A percentile compares a stretch with the other conserved stretches of the same genome.
These are phyloP conservation scores for Cryphonectria radicalis DNA, from an alignment of 2,329 filamentous ascomycete species.

Conservation along the genomic window DNA sequence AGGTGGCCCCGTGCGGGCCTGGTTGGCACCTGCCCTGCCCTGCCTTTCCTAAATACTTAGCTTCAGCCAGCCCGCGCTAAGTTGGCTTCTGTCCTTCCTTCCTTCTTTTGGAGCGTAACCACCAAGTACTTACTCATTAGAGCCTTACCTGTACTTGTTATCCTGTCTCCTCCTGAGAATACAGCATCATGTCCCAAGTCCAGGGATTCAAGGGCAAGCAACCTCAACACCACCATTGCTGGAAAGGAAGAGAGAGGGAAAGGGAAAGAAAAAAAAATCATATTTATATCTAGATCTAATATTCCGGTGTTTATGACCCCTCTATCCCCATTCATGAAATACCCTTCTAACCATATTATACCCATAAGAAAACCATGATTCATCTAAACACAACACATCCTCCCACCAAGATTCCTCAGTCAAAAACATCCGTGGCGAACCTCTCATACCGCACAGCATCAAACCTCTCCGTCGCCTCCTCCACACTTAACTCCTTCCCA, in stretches of 20 bases:
- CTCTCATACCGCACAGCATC: constrained; percentile 56
- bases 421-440: constrained; percentile 66
- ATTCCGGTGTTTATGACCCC: not conserved
- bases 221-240: not conserved
- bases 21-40: too few relatives aligned
- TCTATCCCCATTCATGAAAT: not conserved
- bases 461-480: constrained; percentile 49
- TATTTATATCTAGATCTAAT: not conserved
- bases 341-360: not conserved
- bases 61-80: too few relatives aligned
- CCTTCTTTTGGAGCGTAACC: too few relatives aligned
- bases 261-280: not conserved
- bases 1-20: too few relatives aligned
- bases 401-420: constrained; percentile 37
- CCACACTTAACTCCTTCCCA: constrained; percentile 32
- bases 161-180: too few relatives aligned
- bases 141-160: too few relatives aligned
- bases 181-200: too few relatives aligned
- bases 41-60: not conserved
- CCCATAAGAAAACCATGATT: not conserved
- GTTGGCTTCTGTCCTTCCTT: too few relatives aligned
- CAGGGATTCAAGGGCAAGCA: too few relatives aligned
- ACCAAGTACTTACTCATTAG: too few relatives aligned
- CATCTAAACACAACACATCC: not conserved
- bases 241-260: too few relatives aligned